Conservation (phyloP, 192 early-diverging fungal genomes). For the Oehlia diaphana region DNA sequence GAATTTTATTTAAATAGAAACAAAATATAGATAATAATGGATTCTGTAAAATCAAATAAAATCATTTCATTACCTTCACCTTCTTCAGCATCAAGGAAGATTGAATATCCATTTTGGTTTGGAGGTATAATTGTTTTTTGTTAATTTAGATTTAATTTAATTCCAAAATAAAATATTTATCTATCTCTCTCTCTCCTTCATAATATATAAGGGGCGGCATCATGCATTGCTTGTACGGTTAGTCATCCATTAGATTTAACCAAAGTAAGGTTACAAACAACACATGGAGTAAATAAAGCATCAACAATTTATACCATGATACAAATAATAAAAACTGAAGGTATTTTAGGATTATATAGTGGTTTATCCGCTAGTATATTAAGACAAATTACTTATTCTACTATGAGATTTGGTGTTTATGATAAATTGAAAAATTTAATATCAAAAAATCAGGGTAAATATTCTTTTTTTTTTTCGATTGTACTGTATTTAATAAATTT, state of each 20-base stretch:
- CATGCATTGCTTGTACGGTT: slow-evolving; percentile 59
- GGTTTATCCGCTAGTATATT: slow-evolving; percentile 73
- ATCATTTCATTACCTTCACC: neutral
- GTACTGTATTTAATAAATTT: neutral
- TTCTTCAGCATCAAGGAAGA: slow-evolving; percentile 1
- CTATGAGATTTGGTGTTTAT: slow-evolving; percentile 76
- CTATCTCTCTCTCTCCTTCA: neutral
- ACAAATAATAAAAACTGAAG: slow-evolving; percentile 68
- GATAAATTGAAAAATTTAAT: slow-evolving; percentile 65
- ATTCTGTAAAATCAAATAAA: too few species aligned
- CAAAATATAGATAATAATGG: neutral
- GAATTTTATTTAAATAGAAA: too few species aligned
- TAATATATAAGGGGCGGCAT: slow-evolving; percentile 48
- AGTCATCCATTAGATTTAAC: slow-evolving; percentile 84
- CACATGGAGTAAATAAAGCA: slow-evolving; percentile 52
- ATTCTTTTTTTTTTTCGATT: neutral
- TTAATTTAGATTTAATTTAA: neutral
- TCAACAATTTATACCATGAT: slow-evolving; percentile 75
- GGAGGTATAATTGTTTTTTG: slow-evolving; percentile 37
- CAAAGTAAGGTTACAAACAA: slow-evolving; percentile 92
- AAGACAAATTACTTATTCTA: slow-evolving; percentile 80
- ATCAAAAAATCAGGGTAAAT: slow-evolving; percentile 49
- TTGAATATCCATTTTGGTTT: slow-evolving; percentile 51
- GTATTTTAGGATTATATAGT: slow-evolving; percentile 65
- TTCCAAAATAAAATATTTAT: too few species aligned